Percentiles rank a stretch among this genome's conserved stretches.
Conservation (phyloP, 2,329 filamentous ascomycete species). For the Zopfia rhizophila region DNA sequence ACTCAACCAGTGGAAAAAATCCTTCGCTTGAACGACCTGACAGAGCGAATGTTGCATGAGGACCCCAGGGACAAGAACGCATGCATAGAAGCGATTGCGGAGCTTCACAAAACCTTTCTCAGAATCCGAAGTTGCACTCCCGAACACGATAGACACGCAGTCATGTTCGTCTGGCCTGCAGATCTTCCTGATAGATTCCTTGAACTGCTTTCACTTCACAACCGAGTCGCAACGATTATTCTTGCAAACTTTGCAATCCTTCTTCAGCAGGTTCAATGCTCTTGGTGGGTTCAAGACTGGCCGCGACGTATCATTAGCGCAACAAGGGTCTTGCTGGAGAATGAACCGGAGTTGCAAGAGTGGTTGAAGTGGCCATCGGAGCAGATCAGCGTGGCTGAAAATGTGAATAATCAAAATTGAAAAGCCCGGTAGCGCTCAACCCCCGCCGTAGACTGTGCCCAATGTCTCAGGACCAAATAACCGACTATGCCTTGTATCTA, state of each 20-base stretch:
- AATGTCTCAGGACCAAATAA: no score
- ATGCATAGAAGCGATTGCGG: conserved; percentile 33
- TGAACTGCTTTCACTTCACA: conserved; percentile 35
- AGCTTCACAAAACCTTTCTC: conserved; percentile 34
- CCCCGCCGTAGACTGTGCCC: no score
- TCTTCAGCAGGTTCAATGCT: conserved; percentile 29
- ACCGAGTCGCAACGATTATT: conserved; percentile 42
- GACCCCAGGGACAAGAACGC: conserved; percentile 27
- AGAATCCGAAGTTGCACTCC: conserved; percentile 28
- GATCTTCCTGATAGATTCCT: conserved; percentile 35
- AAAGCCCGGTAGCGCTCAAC: no score
- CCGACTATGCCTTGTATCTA: no score
- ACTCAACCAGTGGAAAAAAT: no score
- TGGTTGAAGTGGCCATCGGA: conserved; percentile 47
- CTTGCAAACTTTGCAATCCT: conserved; percentile 39
- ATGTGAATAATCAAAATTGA: no score
- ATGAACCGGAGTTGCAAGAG: conserved; percentile 36
- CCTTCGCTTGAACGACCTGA: conserved; percentile 34
- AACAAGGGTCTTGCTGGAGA: conserved; percentile 31
- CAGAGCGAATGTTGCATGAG: conserved; percentile 29
- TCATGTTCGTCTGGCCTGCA: conserved; percentile 40
- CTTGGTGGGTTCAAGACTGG: conserved; percentile 45
- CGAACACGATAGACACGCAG: no score
- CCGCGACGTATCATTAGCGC: conserved; percentile 38
- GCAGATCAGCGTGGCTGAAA: no score